These are phyloP conservation scores for Jamesozyma hellenica DNA, from an alignment of 805 yeast species.

Conservation along the genomic window DNA sequence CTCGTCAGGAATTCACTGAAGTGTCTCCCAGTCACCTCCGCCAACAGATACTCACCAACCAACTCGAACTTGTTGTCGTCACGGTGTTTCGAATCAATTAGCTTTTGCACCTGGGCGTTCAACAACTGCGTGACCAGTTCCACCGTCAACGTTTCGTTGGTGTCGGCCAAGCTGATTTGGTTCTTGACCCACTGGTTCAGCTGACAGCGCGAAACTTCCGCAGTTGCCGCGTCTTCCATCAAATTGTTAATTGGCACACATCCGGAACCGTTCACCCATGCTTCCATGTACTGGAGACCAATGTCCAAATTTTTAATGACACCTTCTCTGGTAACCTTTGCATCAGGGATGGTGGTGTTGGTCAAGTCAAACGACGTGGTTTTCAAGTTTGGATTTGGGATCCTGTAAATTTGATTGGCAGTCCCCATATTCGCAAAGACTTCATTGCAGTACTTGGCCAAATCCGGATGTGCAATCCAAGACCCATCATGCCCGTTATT, in stretches of 20 bases:
- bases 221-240: constrained; percentile 89
- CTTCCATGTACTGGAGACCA: constrained; percentile 74
- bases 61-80: constrained; percentile 48
- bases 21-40: constrained; percentile 61
- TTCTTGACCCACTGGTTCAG: constrained; percentile 79
- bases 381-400: constrained; percentile 32
- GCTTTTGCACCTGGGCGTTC: constrained; percentile 49
- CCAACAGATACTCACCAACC: constrained; percentile 63
- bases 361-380: constrained; percentile 49
- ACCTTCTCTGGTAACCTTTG: constrained; percentile 58
- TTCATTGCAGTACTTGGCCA: constrained; percentile 60
- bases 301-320: constrained; percentile 62
- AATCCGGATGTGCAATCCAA: constrained; percentile 84
- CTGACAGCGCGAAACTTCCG: constrained; percentile 77
- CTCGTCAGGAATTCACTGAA: constrained; percentile 73
- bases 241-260: constrained; percentile 78
- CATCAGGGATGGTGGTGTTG: constrained; percentile 54
- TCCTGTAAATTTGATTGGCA: constrained; percentile 56
- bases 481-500: constrained; percentile 78
- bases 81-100: constrained; percentile 33
- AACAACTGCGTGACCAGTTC: constrained; percentile 48
- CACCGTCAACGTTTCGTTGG: constrained; percentile 49
- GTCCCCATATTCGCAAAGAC: constrained; percentile 76
- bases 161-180: constrained; percentile 47
- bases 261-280: constrained; percentile 76